phyloP scores from a whole-genome alignment of 2,329 filamentous ascomycete genomes.

The Harringtonia lauricola region DNA sequence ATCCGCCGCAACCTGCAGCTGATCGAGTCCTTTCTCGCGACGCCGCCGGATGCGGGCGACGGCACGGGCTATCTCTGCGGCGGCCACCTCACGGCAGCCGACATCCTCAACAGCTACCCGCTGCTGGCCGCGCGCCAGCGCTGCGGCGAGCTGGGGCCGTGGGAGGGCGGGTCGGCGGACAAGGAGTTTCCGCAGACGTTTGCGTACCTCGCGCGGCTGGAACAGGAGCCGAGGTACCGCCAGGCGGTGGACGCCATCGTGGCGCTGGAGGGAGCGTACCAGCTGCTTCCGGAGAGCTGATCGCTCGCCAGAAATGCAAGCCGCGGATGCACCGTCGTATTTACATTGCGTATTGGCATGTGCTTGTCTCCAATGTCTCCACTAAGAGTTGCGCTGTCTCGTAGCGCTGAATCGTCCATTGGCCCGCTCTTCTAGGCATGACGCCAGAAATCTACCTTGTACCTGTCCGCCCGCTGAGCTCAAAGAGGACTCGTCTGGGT shows the following conservation, averaged over 20 bases:
- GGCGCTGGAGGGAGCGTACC: slow-evolving; percentile 32
- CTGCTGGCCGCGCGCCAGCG: slow-evolving; percentile 31
- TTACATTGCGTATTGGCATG: too few species aligned
- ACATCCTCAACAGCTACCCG: slow-evolving; percentile 39
- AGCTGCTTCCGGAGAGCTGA: slow-evolving; percentile 4
- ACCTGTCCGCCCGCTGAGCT: too few species aligned
- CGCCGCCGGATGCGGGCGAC: slow-evolving; percentile 24
- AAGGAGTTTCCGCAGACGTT: slow-evolving; percentile 29
- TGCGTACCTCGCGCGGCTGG: slow-evolving; percentile 34
- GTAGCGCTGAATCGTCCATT: too few species aligned
- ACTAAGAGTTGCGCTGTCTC: too few species aligned
- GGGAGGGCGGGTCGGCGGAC: slow-evolving; percentile 16
- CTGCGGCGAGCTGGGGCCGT: slow-evolving; percentile 29
- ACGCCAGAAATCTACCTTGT: too few species aligned
- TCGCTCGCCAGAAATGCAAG: too few species aligned
- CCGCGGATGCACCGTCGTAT: too few species aligned
- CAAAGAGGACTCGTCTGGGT: too few species aligned
- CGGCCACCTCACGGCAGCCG: slow-evolving; percentile 33
- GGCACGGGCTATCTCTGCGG: slow-evolving; percentile 38
- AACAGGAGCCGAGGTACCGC: slow-evolving; percentile 35
- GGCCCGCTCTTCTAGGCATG: too few species aligned
- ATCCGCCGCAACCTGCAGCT: slow-evolving; percentile 34
- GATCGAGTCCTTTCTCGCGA: slow-evolving; percentile 36
- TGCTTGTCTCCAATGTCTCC: too few species aligned
- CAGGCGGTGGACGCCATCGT: slow-evolving; percentile 36